phyloP scores from a whole-genome alignment of 208 protist genomes.

The Wallacemonas collosoma region DNA sequence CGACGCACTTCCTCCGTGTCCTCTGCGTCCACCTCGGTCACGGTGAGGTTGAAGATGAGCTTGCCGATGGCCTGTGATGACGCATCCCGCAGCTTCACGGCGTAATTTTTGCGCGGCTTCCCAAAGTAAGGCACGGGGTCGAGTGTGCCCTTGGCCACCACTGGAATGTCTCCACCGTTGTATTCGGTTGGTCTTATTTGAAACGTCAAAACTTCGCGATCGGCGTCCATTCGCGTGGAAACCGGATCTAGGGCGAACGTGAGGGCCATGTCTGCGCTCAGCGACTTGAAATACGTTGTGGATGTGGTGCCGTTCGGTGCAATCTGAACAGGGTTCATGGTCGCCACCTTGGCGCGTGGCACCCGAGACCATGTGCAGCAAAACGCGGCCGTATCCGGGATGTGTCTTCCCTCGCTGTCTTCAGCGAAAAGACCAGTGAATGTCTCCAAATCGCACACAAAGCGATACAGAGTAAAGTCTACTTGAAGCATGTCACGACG shows the following conservation, averaged over 20 bases:
- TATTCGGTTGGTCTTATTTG: conserved; percentile 56
- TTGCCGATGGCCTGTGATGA: conserved; percentile 67
- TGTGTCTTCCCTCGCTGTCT: conserved; percentile 50
- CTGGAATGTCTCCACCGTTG: conserved; percentile 40
- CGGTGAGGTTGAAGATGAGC: conserved; percentile 73
- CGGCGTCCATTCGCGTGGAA: conserved; percentile 36
- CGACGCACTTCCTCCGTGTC: conserved; percentile 14
- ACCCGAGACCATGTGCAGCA: conserved; percentile 61
- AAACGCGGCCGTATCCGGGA: conserved; percentile 68
- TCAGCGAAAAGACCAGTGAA: conserved; percentile 67
- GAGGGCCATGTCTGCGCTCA: conserved; percentile 65
- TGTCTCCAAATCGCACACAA: conserved; percentile 69
- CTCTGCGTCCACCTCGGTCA: conserved; percentile 38
- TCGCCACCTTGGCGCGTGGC: conserved; percentile 34
- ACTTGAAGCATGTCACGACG: conserved; percentile 46
- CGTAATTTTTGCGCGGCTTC: conserved; percentile 80
- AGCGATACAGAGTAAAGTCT: conserved; percentile 77
- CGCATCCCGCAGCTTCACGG: conserved; percentile 83
- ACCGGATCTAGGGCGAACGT: conserved; percentile 36
- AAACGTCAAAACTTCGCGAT: conserved; percentile 69
- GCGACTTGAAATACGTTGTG: conserved; percentile 49
- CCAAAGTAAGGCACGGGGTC: conserved; percentile 70
- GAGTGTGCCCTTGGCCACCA: conserved; percentile 80
- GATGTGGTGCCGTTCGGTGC: conserved; percentile 32
- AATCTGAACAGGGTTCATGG: conserved; percentile 19